Evolutionary conservation across 305 asterid species (phyloP).

Genomic region (Petunia hybrid): DNA sequence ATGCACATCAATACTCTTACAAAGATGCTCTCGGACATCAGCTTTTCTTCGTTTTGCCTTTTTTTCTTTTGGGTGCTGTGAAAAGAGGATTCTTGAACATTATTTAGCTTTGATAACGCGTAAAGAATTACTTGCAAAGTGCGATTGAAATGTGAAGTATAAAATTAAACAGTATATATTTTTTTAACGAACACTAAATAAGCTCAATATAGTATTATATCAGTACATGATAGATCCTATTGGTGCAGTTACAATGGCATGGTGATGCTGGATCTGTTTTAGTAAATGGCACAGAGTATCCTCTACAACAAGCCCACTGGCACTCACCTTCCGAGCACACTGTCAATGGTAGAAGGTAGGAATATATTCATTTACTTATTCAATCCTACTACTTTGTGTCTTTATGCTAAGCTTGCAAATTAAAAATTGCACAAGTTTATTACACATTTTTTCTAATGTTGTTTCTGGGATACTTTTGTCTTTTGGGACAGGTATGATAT

Average conservation of each 20-base stretch:
- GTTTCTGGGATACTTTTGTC: background rate
- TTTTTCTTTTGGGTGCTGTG: too few species aligned
- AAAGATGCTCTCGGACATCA: background rate
- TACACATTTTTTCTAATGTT: too few species aligned
- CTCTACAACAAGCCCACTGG: slow-evolving; percentile 42
- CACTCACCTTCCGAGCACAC: slow-evolving; percentile 50
- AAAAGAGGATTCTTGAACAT: too few species aligned
- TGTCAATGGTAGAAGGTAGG: slow-evolving; percentile 37
- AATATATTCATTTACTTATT: background rate
- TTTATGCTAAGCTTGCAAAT: background rate
- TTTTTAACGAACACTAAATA: background rate
- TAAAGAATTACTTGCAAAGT: too few species aligned
- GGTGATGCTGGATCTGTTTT: slow-evolving; percentile 43
- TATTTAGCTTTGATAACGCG: too few species aligned
- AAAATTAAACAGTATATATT: too few species aligned
- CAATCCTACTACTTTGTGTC: background rate
- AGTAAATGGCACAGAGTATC: slow-evolving; percentile 38
- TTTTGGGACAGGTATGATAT: slow-evolving; percentile 31
- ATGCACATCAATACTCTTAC: background rate
- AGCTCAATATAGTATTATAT: background rate
- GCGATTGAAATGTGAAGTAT: too few species aligned
- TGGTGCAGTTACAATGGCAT: slow-evolving; percentile 41
- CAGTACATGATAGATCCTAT: background rate
- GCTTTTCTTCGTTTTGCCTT: background rate
- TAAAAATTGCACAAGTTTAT: too few species aligned